phyloP scores from a whole-genome alignment of 371 early-diverging fungal genomes.

The Mucor velutinosus region DNA sequence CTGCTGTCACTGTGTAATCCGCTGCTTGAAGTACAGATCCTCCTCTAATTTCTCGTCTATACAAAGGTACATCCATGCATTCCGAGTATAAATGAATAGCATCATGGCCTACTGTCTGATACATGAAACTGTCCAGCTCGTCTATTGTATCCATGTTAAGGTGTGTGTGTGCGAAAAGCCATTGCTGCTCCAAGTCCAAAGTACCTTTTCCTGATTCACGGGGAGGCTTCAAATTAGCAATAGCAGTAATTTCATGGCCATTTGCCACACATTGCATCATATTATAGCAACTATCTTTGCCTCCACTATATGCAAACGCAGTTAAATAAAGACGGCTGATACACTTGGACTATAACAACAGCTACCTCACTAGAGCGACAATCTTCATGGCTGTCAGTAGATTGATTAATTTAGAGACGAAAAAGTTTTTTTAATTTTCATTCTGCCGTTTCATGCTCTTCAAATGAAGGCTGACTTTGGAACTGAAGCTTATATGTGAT shows the following conservation, averaged over 20 bases:
- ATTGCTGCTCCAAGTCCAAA: not conserved
- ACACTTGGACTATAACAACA: not conserved
- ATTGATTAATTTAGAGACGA: not conserved
- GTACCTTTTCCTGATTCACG: slow-evolving; percentile 63
- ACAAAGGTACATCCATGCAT: slow-evolving; percentile 92
- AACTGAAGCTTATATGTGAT: no score
- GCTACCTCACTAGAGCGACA: slow-evolving; percentile 42
- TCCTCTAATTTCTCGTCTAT: slow-evolving; percentile 79
- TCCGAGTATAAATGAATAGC: slow-evolving; percentile 84
- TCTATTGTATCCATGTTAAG: slow-evolving; percentile 41
- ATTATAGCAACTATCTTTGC: slow-evolving; percentile 99
- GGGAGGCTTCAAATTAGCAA: slow-evolving; percentile 94
- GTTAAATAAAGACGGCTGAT: not conserved
- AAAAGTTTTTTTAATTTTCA: no score
- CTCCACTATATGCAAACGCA: slow-evolving; percentile 74
- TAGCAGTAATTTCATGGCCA: slow-evolving; percentile 93
- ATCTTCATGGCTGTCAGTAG: slow-evolving; percentile 31
- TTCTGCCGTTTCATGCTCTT: no score
- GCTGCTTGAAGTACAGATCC: slow-evolving; percentile 67
- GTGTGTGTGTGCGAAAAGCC: not conserved
- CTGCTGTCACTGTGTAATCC: slow-evolving; percentile 62
- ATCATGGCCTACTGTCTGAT: slow-evolving; percentile 98
- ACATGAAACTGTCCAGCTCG: slow-evolving; percentile 98
- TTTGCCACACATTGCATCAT: slow-evolving; percentile 94
- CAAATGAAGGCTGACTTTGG: no score